Base-by-base conservation (phyloP, 257 asterid species). In the Echium plantagineum region DNA sequence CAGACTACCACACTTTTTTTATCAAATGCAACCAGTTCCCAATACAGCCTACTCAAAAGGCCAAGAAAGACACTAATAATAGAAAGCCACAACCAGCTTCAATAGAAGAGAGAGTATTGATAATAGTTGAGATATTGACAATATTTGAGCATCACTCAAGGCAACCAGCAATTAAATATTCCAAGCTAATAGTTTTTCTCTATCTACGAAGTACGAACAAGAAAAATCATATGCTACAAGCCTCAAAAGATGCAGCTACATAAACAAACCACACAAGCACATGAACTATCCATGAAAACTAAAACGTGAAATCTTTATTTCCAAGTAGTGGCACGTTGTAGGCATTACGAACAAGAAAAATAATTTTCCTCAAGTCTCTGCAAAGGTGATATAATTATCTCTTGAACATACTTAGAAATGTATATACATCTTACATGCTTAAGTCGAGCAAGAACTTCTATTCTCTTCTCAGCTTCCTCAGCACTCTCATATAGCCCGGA, bases 401-500 rank as follows among this genome's bases (percentile, higher is more conserved):
- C 7, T 3, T 28, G 32, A 28, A 52, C 1, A 35, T 9, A 17
- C 22, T 7, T 5, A 8, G n/a, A 28, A 57, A 53, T 42, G 46
- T 57, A 15, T 15, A 20, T 13, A 3, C 28, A 32, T 9, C 58
- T 28, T 72, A 89, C 98, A 91, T 82, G 90, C 66, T 81, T 82
- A 55, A 93, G 90, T 48, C 87, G 80, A 57, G 57, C 64, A 31
- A 89, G 85, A 55, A 93, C 94, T 21, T 71, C 77, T 67, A 82
- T 87, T 65, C 98, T 84, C 74, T 77, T 88, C 61, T 73, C 81
- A 68, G 83, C 77, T 60, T 89, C 94, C 64, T 81, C 94, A 0
- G 65, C 75, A 62, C 90, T 84, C 78, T 93, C 98, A 67, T 84
- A 83, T 15, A 93, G 68, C 58, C 91, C 94, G 21, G 94, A 74